phyloP scores from a whole-genome alignment of 2,329 filamentous ascomycete genomes.

The Botryotinia calthae region DNA sequence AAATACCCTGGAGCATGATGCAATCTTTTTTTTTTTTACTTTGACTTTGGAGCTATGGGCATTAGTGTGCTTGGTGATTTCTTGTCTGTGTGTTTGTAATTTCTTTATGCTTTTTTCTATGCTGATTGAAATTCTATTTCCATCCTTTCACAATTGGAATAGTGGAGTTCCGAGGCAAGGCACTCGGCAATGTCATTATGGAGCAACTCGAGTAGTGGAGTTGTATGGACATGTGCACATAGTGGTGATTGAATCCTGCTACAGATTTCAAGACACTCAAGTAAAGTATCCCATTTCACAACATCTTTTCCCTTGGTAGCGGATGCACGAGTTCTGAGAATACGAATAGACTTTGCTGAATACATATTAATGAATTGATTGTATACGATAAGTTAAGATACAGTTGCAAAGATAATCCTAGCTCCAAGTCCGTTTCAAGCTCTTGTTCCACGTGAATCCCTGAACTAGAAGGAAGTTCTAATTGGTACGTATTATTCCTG shows the following conservation, averaged over 20 bases:
- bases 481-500: not conserved
- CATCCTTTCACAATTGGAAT: not conserved
- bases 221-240: too few species aligned
- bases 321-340: not conserved
- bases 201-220: too few species aligned
- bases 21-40: not conserved
- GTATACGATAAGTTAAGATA: not conserved
- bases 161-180: not conserved
- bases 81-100: not conserved
- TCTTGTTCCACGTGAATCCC: not conserved
- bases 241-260: too few species aligned
- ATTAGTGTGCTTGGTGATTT: conserved; percentile 1
- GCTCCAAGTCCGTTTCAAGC: not conserved
- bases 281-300: not conserved
- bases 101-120: not conserved
- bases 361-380: not conserved
- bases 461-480: not conserved
- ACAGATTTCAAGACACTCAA: too few species aligned
- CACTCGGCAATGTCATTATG: too few species aligned
- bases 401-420: not conserved
- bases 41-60: not conserved
- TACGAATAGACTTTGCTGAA: not conserved
- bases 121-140: not conserved
- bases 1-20: not conserved
- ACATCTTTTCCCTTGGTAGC: not conserved